Base-by-base conservation (phyloP, 352 stramenopile species). In the Globisporangium paddicum region DNA sequence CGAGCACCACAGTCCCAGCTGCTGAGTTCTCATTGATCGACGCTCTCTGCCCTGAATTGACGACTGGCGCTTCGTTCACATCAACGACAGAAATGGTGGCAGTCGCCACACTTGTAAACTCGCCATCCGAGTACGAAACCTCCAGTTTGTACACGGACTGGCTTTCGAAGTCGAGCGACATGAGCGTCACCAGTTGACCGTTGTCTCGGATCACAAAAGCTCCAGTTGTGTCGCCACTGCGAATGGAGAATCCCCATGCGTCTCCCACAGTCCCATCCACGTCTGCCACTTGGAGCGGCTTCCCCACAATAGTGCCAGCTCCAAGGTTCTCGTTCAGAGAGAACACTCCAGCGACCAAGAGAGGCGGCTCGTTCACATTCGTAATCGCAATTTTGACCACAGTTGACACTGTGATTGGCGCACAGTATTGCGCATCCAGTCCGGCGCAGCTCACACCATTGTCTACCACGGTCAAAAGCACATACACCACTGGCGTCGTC, bases 311-410 rank as follows among this genome's bases (percentile, higher is more conserved):
- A 11, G 72, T 75, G 3, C 69, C 66, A 2, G 58, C 25, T 18
- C 63, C 54, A 2, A 88, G 62, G 53, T 88, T 88, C 50, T 88
- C 78, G 28, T 58, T 49, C 3, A 86, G 52, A 34, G 54, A 55
- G 21, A 77, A 71, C 8, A 9, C 52, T 1, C 38, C 55, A 14
- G 55, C 7, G 0, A 60, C 14, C 7, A 88, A 25, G 10, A 38
- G 54, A 0, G 78, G 78, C 1, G 78, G 59, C 51, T 88, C 78
- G 50, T 88, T 88, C 1, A 81, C 69, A 51, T 88, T 73, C 23
- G 54, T 25, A 18, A 60, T 46, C 10, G 25, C 35, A 3, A 60
- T 23, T 14, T 46, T 2, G 9, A 60, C 25, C 10, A 46, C n/a
- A 14, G 28, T 53, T 16, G 54, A 60, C n/a, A 53, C 54, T 13